Conservation (phyloP, 805 yeast species). For the Cyberlindnera amylophila region DNA sequence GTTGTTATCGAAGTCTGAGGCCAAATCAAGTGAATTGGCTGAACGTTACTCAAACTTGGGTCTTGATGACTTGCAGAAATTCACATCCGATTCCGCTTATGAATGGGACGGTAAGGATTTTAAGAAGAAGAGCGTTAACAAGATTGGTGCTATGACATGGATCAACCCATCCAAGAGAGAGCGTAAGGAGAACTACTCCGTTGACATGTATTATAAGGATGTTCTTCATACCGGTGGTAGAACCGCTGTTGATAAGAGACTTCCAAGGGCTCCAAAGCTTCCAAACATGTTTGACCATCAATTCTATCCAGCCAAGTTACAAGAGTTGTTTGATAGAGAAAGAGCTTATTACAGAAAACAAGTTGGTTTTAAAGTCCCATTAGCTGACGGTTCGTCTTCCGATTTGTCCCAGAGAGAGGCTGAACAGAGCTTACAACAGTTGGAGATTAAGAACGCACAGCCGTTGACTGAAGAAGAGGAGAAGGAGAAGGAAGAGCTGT, state of each 20-base stretch:
- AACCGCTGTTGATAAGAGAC: constrained; percentile 40
- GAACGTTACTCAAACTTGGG: constrained; percentile 64
- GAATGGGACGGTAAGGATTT: constrained; percentile 88
- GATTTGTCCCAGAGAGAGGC: constrained; percentile 36
- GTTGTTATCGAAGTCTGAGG: constrained; percentile 56
- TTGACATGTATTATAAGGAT: constrained; percentile 83
- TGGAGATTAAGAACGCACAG: constrained; percentile 70
- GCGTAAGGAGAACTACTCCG: constrained; percentile 78
- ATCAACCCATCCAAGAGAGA: constrained; percentile 84
- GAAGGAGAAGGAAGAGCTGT: constrained; percentile 51
- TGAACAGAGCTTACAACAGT: constrained; percentile 54
- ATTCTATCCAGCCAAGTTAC: constrained; percentile 74
- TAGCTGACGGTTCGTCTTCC: constrained; percentile 49
- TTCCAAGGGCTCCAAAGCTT: constrained; percentile 84
- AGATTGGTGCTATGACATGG: constrained; percentile 56
- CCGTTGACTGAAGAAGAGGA: constrained; percentile 84
- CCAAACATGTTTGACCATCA: constrained; percentile 85
- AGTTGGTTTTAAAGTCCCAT: constrained; percentile 59
- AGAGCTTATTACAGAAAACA: constrained; percentile 70
- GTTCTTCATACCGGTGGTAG: constrained; percentile 73
- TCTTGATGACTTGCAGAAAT: constrained; percentile 73
- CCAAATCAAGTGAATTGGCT: constrained; percentile 58
- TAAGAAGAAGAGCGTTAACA: constrained; percentile 55
- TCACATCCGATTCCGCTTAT: constrained; percentile 69
- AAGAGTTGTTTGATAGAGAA: constrained; percentile 77